A percentile compares a stretch with the other conserved stretches of the same genome.
Conservation (phyloP, 2,329 filamentous ascomycete species). For the Didymella pomorum region DNA sequence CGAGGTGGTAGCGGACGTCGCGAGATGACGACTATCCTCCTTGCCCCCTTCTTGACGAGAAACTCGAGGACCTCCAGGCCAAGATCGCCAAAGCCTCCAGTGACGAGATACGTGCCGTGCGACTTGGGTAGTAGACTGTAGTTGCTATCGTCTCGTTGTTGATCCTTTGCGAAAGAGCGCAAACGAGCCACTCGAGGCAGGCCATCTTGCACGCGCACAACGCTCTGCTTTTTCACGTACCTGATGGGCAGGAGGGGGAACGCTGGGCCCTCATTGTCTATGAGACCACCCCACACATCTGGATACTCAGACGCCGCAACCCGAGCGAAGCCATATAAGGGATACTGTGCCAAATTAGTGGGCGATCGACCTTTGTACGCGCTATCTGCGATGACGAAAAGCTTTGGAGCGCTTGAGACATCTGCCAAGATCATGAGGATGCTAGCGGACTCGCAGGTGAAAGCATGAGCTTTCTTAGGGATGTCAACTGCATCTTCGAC, state of each 20-base stretch:
- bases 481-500: slow-evolving; percentile 19
- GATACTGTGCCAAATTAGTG: slow-evolving; percentile 47
- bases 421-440: slow-evolving; percentile 29
- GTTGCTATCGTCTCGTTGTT: slow-evolving; percentile 16
- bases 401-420: slow-evolving; percentile 22
- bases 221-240: slow-evolving; percentile 40
- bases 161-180: slow-evolving; percentile 33
- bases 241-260: slow-evolving; percentile 15
- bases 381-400: slow-evolving; percentile 44
- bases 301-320: slow-evolving; percentile 53
- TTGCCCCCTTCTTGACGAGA: slow-evolving; percentile 52
- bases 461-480: slow-evolving; percentile 25
- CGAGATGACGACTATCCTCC: slow-evolving; percentile 53
- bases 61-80: slow-evolving; percentile 51
- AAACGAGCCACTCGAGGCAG: slow-evolving; percentile 47
- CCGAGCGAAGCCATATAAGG: slow-evolving; percentile 50
- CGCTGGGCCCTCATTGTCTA: slow-evolving; percentile 43
- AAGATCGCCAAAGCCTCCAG: slow-evolving; percentile 54
- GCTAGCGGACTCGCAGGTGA: slow-evolving; percentile 31
- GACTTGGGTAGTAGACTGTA: slow-evolving; percentile 32
- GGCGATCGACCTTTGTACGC: slow-evolving; percentile 34
- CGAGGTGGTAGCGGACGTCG: slow-evolving; percentile 51
- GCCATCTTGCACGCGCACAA: slow-evolving; percentile 53
- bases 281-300: slow-evolving; percentile 51
- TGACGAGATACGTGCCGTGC: slow-evolving; percentile 56